A percentile compares a stretch with the other conserved stretches of the same genome.
Conservation (phyloP, 164 flowering plant genomes). For the Tetracentron sinense region DNA sequence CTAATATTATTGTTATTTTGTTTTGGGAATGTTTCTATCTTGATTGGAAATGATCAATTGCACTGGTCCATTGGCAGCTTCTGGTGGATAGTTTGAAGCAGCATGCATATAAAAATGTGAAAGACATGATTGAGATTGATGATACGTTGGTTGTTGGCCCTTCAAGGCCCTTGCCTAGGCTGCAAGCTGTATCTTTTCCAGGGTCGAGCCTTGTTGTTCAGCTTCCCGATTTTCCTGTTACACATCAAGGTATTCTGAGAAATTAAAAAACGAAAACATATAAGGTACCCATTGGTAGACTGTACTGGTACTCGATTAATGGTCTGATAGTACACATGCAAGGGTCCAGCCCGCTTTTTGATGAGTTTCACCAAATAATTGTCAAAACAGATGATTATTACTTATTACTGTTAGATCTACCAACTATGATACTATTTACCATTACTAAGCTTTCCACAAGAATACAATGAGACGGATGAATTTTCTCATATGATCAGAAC, state of each 20-base stretch:
- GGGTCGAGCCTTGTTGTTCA: conserved; percentile 18
- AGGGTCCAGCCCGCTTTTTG: no score
- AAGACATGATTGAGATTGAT: conserved; percentile 23
- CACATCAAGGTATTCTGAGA: conserved; percentile 30
- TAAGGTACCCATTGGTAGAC: not conserved
- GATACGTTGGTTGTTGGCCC: conserved; percentile 11
- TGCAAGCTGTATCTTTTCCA: conserved; percentile 15
- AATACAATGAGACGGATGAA: no score
- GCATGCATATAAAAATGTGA: conserved; percentile 38
- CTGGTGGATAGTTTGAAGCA: conserved; percentile 45
- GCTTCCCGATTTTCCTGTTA: conserved; percentile 13
- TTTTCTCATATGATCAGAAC: no score
- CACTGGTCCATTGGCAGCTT: conserved; percentile 28
- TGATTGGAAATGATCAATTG: not conserved
- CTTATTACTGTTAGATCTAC: no score
- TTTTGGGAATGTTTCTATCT: not conserved
- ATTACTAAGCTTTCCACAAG: no score
- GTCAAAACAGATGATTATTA: no score
- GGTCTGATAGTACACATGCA: not conserved
- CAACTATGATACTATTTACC: no score
- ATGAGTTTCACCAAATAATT: no score
- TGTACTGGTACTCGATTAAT: not conserved
- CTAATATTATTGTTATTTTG: no score
- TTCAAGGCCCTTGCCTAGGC: conserved; percentile 18
- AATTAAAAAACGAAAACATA: not conserved